Evolutionary conservation across 345 rosid genomes (phyloP).

Genomic region (Lagerstroemia speciosa): DNA sequence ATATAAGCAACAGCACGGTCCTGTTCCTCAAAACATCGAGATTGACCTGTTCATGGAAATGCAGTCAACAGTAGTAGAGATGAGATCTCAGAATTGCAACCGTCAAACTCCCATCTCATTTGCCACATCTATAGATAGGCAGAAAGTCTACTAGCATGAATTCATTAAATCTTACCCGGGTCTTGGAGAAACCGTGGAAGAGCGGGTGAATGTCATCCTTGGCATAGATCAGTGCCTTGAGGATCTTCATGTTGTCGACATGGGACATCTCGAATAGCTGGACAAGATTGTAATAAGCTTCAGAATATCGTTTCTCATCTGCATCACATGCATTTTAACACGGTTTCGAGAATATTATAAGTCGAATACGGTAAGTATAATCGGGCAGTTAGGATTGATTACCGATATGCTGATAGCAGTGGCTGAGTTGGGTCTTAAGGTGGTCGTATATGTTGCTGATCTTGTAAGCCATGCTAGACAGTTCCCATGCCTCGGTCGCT

Average conservation of each 20-base stretch:
- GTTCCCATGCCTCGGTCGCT: constrained; percentile 38
- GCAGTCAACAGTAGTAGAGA: neutral
- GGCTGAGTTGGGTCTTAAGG: constrained; percentile 28
- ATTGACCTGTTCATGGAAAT: constrained; percentile 9
- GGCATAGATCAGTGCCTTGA: constrained; percentile 26
- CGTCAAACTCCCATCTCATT: too few species aligned
- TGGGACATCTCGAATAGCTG: constrained; percentile 26
- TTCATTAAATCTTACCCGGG: constrained; percentile 16
- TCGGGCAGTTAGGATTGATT: constrained; percentile 4
- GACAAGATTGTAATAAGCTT: constrained; percentile 30
- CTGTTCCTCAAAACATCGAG: constrained; percentile 19
- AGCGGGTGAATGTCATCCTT: constrained; percentile 39
- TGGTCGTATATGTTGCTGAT: constrained; percentile 31
- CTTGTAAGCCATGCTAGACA: constrained; percentile 40
- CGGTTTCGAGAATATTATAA: neutral
- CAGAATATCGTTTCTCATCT: constrained; percentile 34
- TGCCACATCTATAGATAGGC: too few species aligned
- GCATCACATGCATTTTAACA: constrained; percentile 4
- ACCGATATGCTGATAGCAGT: constrained; percentile 35
- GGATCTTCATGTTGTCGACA: constrained; percentile 32
- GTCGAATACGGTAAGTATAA: too few species aligned
- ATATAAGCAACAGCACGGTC: constrained; percentile 25
- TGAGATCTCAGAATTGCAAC: neutral
- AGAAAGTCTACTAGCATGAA: neutral
- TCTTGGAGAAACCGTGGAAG: constrained; percentile 18